phyloP scores from a whole-genome alignment of 2,329 filamentous ascomycete genomes.

The Xylaria sp. region DNA sequence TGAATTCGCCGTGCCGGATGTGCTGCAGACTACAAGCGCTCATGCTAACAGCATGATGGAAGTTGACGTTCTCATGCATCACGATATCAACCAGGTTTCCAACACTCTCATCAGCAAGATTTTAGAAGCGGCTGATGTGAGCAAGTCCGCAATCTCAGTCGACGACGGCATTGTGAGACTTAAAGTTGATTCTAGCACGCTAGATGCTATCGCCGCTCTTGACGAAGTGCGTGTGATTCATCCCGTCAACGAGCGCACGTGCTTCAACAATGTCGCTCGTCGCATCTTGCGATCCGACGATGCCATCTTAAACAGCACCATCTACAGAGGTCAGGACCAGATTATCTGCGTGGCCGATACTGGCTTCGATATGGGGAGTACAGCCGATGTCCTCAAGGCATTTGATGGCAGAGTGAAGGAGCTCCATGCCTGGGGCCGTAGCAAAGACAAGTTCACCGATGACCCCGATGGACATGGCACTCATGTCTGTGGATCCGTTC shows the following conservation, averaged over 20 bases:
- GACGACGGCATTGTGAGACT: not conserved
- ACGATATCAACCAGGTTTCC: constrained; percentile 2
- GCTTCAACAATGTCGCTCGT: constrained; percentile 11
- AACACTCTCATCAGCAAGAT: not conserved
- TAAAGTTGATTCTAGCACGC: not conserved
- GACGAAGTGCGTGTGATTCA: not conserved
- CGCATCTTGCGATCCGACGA: constrained; percentile 1
- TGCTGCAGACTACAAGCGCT: not conserved
- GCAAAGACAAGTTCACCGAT: not conserved
- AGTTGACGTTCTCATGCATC: constrained; percentile 2
- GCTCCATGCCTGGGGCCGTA: constrained; percentile 11
- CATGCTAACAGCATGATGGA: constrained; percentile 1
- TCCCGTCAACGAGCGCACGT: constrained; percentile 1
- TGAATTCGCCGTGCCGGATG: constrained; percentile 1
- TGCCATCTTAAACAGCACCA: constrained; percentile 2
- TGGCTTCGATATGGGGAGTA: constrained; percentile 6
- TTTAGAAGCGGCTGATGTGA: constrained; percentile 2
- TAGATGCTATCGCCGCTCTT: not conserved
- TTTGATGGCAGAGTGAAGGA: constrained; percentile 3
- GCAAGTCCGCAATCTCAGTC: constrained; percentile 2
- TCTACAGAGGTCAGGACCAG: constrained; percentile 9
- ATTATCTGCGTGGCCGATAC: constrained; percentile 16
- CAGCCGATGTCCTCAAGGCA: constrained; percentile 3
- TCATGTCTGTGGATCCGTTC: constrained; percentile 15
- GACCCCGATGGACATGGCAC: constrained; percentile 15